Percentiles rank a stretch among this genome's conserved stretches.
Conservation (phyloP, 148 eudicot genomes). For the Mesembryanthemum crystallinum region DNA sequence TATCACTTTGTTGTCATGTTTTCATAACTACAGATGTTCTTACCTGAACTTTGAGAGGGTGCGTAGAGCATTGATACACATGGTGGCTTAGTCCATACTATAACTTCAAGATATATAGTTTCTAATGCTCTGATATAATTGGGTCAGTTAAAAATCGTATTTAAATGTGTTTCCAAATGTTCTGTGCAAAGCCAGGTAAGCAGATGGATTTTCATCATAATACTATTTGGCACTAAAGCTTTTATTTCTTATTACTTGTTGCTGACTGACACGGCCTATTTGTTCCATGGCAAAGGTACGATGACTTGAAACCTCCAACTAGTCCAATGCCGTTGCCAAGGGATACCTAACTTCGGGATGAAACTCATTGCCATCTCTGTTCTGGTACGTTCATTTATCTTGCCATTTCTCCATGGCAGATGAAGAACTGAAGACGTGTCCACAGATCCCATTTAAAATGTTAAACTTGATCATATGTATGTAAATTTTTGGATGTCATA, state of each 20-base stretch:
- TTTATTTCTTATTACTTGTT: not conserved
- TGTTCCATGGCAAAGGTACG: slow-evolving; percentile 43
- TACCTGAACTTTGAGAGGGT: too few relatives aligned
- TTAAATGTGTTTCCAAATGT: too few relatives aligned
- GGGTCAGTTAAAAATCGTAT: too few relatives aligned
- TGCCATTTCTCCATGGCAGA: not conserved
- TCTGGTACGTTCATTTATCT: not conserved
- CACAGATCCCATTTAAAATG: not conserved
- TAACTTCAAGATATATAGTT: too few relatives aligned
- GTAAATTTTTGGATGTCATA: not conserved
- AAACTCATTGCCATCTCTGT: not conserved
- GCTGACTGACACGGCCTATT: slow-evolving; percentile 5
- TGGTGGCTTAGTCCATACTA: too few relatives aligned
- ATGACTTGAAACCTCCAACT: slow-evolving; percentile 73
- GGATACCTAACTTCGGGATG: slow-evolving; percentile 2
- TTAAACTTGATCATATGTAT: not conserved
- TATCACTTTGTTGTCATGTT: too few relatives aligned
- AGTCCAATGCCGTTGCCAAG: slow-evolving; percentile 49
- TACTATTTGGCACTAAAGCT: too few relatives aligned
- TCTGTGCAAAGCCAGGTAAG: too few relatives aligned
- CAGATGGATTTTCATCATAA: too few relatives aligned
- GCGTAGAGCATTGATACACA: too few relatives aligned
- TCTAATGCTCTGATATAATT: too few relatives aligned
- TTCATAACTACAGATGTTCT: too few relatives aligned
- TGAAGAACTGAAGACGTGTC: not conserved